Base-by-base conservation (phyloP, 2,329 filamentous ascomycete species). In the Neonectria ditissima region DNA sequence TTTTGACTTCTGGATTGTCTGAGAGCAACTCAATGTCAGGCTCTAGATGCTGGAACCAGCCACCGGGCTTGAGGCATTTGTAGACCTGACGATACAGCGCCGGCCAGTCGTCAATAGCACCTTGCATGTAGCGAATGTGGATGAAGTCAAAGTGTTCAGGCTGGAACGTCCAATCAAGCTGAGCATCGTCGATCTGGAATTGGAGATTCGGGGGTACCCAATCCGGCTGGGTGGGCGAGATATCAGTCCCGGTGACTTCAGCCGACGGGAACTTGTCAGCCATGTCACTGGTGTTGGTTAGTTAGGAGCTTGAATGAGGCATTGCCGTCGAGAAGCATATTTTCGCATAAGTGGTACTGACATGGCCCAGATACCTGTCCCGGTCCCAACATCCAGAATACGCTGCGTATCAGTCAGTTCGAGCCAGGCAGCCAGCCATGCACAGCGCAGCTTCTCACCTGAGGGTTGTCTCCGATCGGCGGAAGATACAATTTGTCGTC, bases 11-110 rank as follows among this genome's bases (percentile, higher is more conserved):
- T 5, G 62, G 32, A 14, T 68, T 68, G n/a, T 67, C 44, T 7
- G 62, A 68, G 18, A 55, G 60, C 0, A 68, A 37, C 16, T 67
- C 57, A 13, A 68, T 68, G 1, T 67, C 39, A 0, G 66, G 65
- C 32, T 68, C 66, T 2, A 67, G 60, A 5, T 67, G 66, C 10
- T 68, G 65, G 28, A 67, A 65, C 65, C 66, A 68, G 8, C 66
- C 66, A 3, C 66, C 66, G 8, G 66, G 66, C 26, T 68, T 68
- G 11, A 68, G 11, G 1, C 45, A 43, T 5, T 52, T 52, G 28
- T 62, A 68, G 22, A 68, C 63, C 13, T 68, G 66, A 16, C 28
- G n/a, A 3, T 68, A 68, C 9, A 68, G n/a, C 11, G 44, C 65
- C 3, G 34, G 26, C 65, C 57, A 68, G 14, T 68, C 43, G 4